Percentiles rank a stretch among this genome's conserved stretches.
phyloP scores from a whole-genome alignment of 345 rosid species.

The Heritiera littoralis region DNA sequence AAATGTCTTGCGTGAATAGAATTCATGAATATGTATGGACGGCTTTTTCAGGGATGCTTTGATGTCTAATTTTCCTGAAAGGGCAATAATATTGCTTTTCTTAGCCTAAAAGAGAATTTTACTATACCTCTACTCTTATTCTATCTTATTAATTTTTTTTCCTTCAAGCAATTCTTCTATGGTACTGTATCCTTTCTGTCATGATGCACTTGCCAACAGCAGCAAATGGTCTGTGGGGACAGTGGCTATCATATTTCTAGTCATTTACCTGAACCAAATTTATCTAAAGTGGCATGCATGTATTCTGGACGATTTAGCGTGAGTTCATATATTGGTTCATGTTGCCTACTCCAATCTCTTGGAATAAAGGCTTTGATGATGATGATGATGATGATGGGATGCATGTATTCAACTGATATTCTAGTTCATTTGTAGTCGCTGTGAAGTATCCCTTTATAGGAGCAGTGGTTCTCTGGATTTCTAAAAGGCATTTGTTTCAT shows the following conservation, averaged over 20 bases:
- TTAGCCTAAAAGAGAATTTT: not conserved
- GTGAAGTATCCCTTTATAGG: not conserved
- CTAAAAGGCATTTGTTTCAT: not conserved
- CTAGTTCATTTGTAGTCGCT: not conserved
- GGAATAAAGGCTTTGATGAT: too few relatives aligned
- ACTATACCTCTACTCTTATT: not conserved
- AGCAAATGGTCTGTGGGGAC: not conserved
- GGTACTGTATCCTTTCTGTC: not conserved
- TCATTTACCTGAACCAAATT: not conserved
- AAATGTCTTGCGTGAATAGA: not conserved
- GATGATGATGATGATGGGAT: not conserved
- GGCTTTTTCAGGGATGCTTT: not conserved
- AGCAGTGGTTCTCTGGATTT: not conserved
- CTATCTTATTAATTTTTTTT: not conserved
- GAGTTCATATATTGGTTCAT: too few relatives aligned
- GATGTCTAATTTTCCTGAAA: not conserved
- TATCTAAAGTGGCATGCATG: not conserved
- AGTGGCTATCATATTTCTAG: not conserved
- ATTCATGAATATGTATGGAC: not conserved
- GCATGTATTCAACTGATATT: constrained; percentile 1
- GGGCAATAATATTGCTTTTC: not conserved
- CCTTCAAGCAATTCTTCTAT: not conserved
- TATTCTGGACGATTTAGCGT: not conserved
- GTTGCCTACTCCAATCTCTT: too few relatives aligned
- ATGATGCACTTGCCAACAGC: not conserved